Evolutionary conservation across 139 green algal genomes (phyloP).

Genomic region (Closterium sp.): DNA sequence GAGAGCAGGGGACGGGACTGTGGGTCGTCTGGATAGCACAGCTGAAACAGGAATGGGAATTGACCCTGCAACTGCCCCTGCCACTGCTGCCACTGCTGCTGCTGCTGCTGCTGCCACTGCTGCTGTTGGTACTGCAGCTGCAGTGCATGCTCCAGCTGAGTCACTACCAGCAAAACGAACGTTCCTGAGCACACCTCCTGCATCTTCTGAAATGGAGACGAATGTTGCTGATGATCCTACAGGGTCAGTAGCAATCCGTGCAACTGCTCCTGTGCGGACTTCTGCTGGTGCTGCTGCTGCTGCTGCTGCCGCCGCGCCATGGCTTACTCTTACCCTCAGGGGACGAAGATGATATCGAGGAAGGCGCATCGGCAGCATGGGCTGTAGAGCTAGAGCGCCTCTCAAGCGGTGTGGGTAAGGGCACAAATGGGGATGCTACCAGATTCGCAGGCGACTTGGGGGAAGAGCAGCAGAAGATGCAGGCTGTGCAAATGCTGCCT

Average conservation of each 20-base stretch:
- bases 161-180: background rate
- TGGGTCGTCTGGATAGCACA: background rate
- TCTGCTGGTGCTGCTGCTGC: background rate
- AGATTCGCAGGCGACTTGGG: background rate
- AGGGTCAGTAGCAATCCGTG: background rate
- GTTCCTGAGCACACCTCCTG: background rate
- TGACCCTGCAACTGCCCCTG: background rate
- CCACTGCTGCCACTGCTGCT: background rate
- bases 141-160: background rate
- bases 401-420: background rate
- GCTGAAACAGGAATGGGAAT: background rate
- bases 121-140: background rate
- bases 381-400: background rate
- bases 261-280: no score
- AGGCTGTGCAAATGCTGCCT: background rate
- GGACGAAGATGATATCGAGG: background rate
- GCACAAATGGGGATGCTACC: background rate
- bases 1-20: background rate
- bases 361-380: background rate
- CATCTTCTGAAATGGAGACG: background rate
- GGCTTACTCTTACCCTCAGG: background rate
- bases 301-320: background rate
- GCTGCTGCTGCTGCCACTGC: background rate
- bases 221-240: background rate
- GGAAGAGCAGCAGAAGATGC: background rate